These are phyloP conservation scores for Fermentozyma sake DNA, from an alignment of 1,139 yeast species.

Conservation along the genomic window DNA sequence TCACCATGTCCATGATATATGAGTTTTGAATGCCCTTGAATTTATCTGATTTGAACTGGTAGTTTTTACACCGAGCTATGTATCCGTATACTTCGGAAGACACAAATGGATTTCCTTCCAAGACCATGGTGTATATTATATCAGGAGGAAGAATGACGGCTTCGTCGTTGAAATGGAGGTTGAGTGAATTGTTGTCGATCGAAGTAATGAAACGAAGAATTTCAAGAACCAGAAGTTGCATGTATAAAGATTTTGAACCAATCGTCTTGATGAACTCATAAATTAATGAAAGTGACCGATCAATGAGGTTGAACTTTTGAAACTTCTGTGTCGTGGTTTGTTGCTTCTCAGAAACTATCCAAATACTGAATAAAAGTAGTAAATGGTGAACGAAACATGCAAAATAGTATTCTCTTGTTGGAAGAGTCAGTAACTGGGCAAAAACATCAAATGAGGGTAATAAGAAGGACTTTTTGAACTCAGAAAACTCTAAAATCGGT, in stretches of 20 bases:
- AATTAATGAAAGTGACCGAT: background rate
- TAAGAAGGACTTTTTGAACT: conserved; percentile 1
- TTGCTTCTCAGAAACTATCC: conserved; percentile 3
- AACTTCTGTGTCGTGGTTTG: background rate
- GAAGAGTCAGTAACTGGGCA: too few species aligned
- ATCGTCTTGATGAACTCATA: background rate
- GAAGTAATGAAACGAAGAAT: conserved; percentile 10
- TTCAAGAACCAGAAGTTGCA: too few species aligned
- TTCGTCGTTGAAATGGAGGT: conserved; percentile 9
- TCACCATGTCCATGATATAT: conserved; percentile 56
- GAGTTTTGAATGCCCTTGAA: conserved; percentile 44
- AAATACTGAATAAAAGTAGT: conserved; percentile 3
- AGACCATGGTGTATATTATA: conserved; percentile 30
- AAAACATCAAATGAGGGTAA: too few species aligned
- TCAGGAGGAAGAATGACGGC: conserved; percentile 34
- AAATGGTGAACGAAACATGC: conserved; percentile 4
- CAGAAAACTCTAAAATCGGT: background rate
- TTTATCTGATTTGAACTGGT: conserved; percentile 21
- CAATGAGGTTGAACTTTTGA: background rate
- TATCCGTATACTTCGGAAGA: conserved; percentile 48
- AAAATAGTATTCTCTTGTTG: too few species aligned
- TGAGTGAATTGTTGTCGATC: conserved; percentile 8
- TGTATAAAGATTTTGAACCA: background rate
- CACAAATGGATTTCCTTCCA: conserved; percentile 38
- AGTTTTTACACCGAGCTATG: conserved; percentile 39